Conservation (phyloP, 2,329 filamentous ascomycete species). For the Spiromastix sp. region DNA sequence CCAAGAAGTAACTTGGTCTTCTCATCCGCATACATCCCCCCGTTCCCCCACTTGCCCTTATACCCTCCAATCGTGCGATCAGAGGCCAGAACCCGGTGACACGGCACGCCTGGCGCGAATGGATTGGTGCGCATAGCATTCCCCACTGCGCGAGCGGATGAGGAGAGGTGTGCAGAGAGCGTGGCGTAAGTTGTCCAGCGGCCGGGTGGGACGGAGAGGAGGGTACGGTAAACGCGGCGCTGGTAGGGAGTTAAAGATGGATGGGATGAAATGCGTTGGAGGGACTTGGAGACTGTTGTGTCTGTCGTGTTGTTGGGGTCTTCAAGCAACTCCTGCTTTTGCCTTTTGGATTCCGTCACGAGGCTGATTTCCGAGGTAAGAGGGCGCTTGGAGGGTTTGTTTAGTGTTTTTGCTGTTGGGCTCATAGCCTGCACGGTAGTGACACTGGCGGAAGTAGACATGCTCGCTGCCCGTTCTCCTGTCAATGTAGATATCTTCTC, state of each 20-base stretch:
- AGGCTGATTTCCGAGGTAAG: too few species aligned
- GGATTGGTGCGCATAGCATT: conserved; percentile 69
- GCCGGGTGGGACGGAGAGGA: conserved; percentile 68
- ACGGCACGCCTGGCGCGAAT: conserved; percentile 72
- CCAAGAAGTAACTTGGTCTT: conserved; percentile 32
- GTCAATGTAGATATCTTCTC: too few species aligned
- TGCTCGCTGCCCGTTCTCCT: too few species aligned
- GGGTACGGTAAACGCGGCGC: conserved; percentile 52
- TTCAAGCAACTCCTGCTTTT: too few species aligned
- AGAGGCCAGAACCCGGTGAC: conserved; percentile 68
- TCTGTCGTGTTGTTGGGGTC: neutral
- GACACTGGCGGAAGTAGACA: too few species aligned
- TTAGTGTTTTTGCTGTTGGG: too few species aligned
- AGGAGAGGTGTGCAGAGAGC: conserved; percentile 56
- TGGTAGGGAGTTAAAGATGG: conserved; percentile 41
- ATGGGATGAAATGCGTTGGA: conserved; percentile 34
- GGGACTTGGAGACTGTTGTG: conserved; percentile 16
- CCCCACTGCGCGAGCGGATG: conserved; percentile 66
- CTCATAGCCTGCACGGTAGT: too few species aligned
- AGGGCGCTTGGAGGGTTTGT: too few species aligned
- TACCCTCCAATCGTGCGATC: conserved; percentile 50
- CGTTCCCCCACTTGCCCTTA: conserved; percentile 38
- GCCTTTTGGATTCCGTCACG: too few species aligned
- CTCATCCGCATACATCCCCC: conserved; percentile 31
- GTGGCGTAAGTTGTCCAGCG: conserved; percentile 68